These are phyloP conservation scores for Fragosphaeria purpurea DNA, from an alignment of 2,329 filamentous ascomycete species.

Conservation along the genomic window DNA sequence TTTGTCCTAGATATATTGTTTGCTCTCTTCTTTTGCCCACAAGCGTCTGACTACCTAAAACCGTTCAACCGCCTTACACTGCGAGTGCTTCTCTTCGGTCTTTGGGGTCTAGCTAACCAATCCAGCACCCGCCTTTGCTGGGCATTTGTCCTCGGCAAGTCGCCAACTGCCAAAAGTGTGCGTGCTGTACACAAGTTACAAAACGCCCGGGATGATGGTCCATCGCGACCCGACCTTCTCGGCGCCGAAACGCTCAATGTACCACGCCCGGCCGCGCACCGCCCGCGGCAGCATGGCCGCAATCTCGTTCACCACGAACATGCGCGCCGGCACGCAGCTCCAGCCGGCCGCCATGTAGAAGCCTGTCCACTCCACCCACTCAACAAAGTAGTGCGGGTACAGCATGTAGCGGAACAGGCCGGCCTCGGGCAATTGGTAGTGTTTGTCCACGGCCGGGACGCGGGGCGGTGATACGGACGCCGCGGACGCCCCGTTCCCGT, in stretches of 20 bases:
- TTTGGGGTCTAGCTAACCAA: too few relatives aligned
- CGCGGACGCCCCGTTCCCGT: too few relatives aligned
- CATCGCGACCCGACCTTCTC: conserved; percentile 67
- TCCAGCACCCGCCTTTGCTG: too few relatives aligned
- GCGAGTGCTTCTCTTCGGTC: too few relatives aligned
- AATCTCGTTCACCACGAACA: conserved; percentile 79
- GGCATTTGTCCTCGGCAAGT: too few relatives aligned
- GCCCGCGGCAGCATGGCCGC: conserved; percentile 85
- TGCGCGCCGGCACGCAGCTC: conserved; percentile 62
- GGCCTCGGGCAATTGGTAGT: conserved; percentile 77
- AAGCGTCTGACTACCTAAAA: too few relatives aligned
- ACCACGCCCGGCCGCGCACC: conserved; percentile 74
- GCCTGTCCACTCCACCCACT: conserved; percentile 93
- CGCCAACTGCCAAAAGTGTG: too few relatives aligned
- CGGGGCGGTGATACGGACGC: too few relatives aligned
- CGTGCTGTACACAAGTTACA: conserved; percentile 3
- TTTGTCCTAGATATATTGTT: too few relatives aligned
- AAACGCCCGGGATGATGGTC: conserved; percentile 54
- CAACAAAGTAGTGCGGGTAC: conserved; percentile 89
- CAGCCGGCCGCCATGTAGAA: conserved; percentile 69
- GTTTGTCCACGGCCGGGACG: conserved; percentile 50
- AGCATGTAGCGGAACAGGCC: conserved; percentile 76
- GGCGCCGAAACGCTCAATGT: conserved; percentile 75
- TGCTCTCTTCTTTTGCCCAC: too few relatives aligned
- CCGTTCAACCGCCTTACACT: too few relatives aligned